phyloP scores from a whole-genome alignment of 805 yeast genomes.

The Candida hispaniensis region DNA sequence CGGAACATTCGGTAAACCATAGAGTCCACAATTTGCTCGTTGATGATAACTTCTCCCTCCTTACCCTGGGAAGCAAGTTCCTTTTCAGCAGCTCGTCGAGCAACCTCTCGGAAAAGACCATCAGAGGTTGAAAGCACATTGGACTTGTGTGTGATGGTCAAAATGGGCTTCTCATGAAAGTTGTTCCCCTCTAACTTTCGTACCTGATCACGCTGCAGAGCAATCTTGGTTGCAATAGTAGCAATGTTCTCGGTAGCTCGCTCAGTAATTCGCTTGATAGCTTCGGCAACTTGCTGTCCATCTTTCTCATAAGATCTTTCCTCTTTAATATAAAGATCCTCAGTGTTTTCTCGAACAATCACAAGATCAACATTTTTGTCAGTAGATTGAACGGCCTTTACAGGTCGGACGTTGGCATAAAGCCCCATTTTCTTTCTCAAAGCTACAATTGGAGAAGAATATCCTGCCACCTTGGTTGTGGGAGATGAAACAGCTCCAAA shows the following conservation, averaged over 20 bases:
- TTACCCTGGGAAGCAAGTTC: slow-evolving; percentile 9
- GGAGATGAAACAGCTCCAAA: slow-evolving; percentile 97
- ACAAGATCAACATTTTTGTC: slow-evolving; percentile 94
- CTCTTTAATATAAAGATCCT: slow-evolving; percentile 92
- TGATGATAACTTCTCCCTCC: slow-evolving; percentile 32
- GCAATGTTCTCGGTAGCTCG: slow-evolving; percentile 79
- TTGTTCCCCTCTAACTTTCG: slow-evolving; percentile 40
- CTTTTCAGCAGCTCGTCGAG: slow-evolving; percentile 43
- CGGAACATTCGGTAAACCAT: slow-evolving; percentile 99
- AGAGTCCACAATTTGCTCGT: slow-evolving; percentile 97
- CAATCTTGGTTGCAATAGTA: slow-evolving; percentile 83
- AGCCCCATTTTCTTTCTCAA: slow-evolving; percentile 88
- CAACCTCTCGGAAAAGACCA: slow-evolving; percentile 90
- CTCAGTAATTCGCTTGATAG: slow-evolving; percentile 92
- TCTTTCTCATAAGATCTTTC: slow-evolving; percentile 68
- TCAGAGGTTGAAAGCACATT: slow-evolving; percentile 87
- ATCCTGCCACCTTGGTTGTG: slow-evolving; percentile 84
- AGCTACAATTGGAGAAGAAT: slow-evolving; percentile 98
- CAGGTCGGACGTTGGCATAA: slow-evolving; percentile 96
- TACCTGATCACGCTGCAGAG: slow-evolving; percentile 75
- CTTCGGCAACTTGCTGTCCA: slow-evolving; percentile 90
- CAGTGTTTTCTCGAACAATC: slow-evolving; percentile 97
- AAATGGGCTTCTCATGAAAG: slow-evolving; percentile 48
- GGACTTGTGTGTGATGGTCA: slow-evolving; percentile 93
- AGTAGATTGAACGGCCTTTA: slow-evolving; percentile 77